Evolutionary conservation across 805 yeast genomes (phyloP).

Genomic region (Isabelozyma rhagii): DNA sequence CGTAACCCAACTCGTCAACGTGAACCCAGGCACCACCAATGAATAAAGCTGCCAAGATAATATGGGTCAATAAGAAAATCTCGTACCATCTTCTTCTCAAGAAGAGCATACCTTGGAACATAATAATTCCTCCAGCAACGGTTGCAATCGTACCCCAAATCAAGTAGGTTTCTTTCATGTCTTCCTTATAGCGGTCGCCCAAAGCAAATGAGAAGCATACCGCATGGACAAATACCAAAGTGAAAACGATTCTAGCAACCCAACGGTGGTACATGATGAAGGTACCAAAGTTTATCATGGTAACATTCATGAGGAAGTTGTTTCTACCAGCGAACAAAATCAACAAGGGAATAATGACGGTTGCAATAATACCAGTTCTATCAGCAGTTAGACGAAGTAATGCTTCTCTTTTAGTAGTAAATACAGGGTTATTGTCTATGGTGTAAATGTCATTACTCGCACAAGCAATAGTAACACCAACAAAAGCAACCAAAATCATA

Average conservation of each 20-base stretch:
- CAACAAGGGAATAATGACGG: constrained; percentile 49
- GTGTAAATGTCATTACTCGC: constrained; percentile 13
- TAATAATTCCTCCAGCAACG: constrained; percentile 25
- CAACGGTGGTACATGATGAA: constrained; percentile 46
- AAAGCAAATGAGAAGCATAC: constrained; percentile 22
- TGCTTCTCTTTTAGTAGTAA: constrained; percentile 11
- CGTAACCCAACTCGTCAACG: constrained; percentile 34
- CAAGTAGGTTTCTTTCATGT: constrained; percentile 17
- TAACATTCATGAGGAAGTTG: constrained; percentile 55
- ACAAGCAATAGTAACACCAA: constrained; percentile 14
- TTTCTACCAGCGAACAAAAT: constrained; percentile 62
- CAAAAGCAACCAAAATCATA: constrained; percentile 20
- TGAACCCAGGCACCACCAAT: constrained; percentile 46
- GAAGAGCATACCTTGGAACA: constrained; percentile 29
- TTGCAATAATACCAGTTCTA: constrained; percentile 49
- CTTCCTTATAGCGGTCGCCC: constrained; percentile 6
- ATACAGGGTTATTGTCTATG: constrained; percentile 23
- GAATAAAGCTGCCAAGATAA: constrained; percentile 34
- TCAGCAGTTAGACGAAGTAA: constrained; percentile 39
- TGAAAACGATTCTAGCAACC: constrained; percentile 34
- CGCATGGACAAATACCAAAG: constrained; percentile 28
- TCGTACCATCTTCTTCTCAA: constrained; percentile 38
- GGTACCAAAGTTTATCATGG: constrained; percentile 52
- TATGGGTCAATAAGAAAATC: constrained; percentile 30
- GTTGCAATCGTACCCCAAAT: constrained; percentile 39